phyloP scores from a whole-genome alignment of 768 basidiomycete genomes.

The Porpolomopsis calyptriformis region DNA sequence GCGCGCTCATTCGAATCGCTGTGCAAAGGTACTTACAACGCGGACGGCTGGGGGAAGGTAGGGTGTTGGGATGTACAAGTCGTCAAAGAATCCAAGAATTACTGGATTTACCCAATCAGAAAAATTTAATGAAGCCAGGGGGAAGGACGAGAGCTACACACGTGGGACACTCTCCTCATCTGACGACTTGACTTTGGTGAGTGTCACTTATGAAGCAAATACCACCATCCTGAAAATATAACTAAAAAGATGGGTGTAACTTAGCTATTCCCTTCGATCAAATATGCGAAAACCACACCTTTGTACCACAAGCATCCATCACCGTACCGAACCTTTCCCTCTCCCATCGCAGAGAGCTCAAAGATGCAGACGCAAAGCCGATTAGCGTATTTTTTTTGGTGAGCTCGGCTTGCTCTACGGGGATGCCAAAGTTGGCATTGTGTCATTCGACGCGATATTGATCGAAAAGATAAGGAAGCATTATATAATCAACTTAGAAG shows the following conservation, averaged over 20 bases:
- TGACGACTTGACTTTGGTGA: slow-evolving; percentile 81
- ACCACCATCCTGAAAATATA: slow-evolving; percentile 80
- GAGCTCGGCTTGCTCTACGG: slow-evolving; percentile 71
- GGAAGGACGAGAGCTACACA: slow-evolving; percentile 27
- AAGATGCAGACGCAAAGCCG: slow-evolving; percentile 83
- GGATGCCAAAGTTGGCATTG: slow-evolving; percentile 73
- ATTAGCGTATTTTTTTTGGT: slow-evolving; percentile 97
- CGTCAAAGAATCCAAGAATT: slow-evolving; percentile 86
- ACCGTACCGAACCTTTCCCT: slow-evolving; percentile 89
- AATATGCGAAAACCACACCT: slow-evolving; percentile 35
- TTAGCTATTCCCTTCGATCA: background rate
- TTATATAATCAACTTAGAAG: no score
- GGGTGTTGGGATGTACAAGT: slow-evolving; percentile 72
- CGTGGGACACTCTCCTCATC: slow-evolving; percentile 78
- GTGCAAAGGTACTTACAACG: slow-evolving; percentile 45
- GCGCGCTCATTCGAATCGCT: slow-evolving; percentile 78
- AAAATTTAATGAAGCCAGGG: background rate
- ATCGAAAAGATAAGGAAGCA: no score
- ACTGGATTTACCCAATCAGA: slow-evolving; percentile 38
- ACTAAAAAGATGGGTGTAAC: background rate
- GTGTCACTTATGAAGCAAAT: slow-evolving; percentile 78
- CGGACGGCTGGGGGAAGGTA: slow-evolving; percentile 74
- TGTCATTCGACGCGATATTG: no score
- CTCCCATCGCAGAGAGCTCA: slow-evolving; percentile 75
- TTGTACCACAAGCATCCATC: slow-evolving; percentile 95